phyloP scores from a whole-genome alignment of 2,329 filamentous ascomycete species.

The Cordyceps fumosorosea region DNA sequence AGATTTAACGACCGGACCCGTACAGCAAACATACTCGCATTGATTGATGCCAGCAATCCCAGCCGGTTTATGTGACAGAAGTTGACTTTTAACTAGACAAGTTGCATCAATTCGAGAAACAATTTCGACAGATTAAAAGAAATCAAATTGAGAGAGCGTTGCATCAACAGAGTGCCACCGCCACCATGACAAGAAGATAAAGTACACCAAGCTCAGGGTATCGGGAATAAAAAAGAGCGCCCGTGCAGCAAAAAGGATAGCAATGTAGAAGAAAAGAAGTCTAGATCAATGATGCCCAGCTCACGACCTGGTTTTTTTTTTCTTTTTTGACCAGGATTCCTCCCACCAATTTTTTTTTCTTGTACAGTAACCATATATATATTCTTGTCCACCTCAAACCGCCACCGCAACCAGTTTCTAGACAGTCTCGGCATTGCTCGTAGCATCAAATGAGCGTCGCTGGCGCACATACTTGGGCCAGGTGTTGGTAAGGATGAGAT shows the following conservation, averaged over 20 bases:
- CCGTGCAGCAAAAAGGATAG: background rate
- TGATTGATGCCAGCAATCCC: background rate
- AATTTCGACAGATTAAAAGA: background rate
- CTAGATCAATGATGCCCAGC: background rate
- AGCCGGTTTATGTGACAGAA: background rate
- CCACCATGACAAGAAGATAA: background rate
- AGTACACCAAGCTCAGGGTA: conserved; percentile 9
- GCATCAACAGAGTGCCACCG: background rate
- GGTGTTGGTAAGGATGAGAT: conserved; percentile 62
- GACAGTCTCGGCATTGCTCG: conserved; percentile 12
- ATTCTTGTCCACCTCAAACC: background rate
- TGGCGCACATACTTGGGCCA: conserved; percentile 56
- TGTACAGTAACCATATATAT: background rate
- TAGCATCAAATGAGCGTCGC: conserved; percentile 22
- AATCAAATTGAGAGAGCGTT: background rate
- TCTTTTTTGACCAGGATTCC: background rate
- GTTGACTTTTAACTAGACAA: background rate
- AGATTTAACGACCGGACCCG: background rate
- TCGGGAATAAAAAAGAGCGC: background rate
- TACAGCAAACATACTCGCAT: background rate
- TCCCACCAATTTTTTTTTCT: background rate
- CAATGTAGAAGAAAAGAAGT: background rate
- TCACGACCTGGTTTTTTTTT: background rate
- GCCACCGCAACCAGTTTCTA: background rate
- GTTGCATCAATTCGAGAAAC: background rate